Percentiles rank a stretch among this genome's conserved stretches.
Conservation (phyloP, 2,329 filamentous ascomycete species). For the Lachnum nothofagi region DNA sequence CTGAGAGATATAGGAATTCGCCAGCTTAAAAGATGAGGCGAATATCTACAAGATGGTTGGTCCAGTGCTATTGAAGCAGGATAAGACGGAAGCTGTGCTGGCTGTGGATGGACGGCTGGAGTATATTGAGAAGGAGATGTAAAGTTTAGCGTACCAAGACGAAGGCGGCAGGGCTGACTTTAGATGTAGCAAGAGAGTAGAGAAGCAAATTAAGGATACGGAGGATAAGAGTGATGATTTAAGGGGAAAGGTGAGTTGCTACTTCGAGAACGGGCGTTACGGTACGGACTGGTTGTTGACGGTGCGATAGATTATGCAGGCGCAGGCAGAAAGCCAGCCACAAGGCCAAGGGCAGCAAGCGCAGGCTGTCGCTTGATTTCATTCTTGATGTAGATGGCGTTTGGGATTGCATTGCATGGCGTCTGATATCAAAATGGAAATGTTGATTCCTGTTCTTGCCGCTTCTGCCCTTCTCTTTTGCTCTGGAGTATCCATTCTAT, state of each 20-base stretch:
- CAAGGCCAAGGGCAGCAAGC: constrained; percentile 19
- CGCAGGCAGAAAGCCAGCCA: constrained; percentile 39
- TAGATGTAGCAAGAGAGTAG: constrained; percentile 54
- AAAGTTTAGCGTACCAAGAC: constrained; percentile 31
- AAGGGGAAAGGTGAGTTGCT: constrained; percentile 54
- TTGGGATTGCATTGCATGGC: constrained; percentile 23
- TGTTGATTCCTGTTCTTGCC: background rate
- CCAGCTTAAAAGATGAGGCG: constrained; percentile 69
- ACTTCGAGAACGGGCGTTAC: background rate
- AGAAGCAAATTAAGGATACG: constrained; percentile 59
- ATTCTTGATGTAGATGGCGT: constrained; percentile 9
- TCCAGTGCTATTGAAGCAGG: constrained; percentile 89
- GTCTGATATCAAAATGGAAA: constrained; percentile 13
- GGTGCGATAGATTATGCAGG: constrained; percentile 37
- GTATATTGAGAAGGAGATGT: constrained; percentile 94
- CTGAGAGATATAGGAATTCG: constrained; percentile 64
- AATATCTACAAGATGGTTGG: constrained; percentile 95
- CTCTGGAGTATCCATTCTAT: too few relatives aligned
- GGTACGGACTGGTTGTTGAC: constrained; percentile 1
- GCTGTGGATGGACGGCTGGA: constrained; percentile 87
- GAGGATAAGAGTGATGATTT: constrained; percentile 61
- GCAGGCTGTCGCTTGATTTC: constrained; percentile 21
- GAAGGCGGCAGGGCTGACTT: constrained; percentile 8
- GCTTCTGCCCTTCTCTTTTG: too few relatives aligned
- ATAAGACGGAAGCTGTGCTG: constrained; percentile 81